Percentiles rank a stretch among this genome's conserved stretches.
These are phyloP conservation scores for Dactylellina leptospora DNA, from an alignment of 2,329 filamentous ascomycete species.

Conservation along the genomic window DNA sequence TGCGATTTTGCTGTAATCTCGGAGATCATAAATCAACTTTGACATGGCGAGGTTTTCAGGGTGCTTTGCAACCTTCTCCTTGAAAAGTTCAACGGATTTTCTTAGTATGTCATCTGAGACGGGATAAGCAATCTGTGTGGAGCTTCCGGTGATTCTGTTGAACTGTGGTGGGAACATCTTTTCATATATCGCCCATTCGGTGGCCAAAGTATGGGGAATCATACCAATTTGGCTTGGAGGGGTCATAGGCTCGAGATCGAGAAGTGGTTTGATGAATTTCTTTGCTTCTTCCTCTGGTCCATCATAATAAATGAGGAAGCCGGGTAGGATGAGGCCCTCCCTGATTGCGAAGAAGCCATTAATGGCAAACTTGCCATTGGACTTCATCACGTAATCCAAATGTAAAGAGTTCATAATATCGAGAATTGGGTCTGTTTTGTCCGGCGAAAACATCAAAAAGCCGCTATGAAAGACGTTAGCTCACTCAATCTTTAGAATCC, in stretches of 20 bases:
- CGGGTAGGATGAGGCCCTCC: slow-evolving; percentile 24
- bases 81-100: slow-evolving; percentile 15
- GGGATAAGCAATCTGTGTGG: slow-evolving; percentile 36
- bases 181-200: slow-evolving; percentile 30
- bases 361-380: slow-evolving; percentile 36
- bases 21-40: slow-evolving; percentile 38
- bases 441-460: slow-evolving; percentile 25
- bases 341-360: slow-evolving; percentile 22
- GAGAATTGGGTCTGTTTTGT: slow-evolving; percentile 26
- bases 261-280: slow-evolving; percentile 22
- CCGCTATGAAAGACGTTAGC: slow-evolving; percentile 11
- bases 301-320: slow-evolving; percentile 39
- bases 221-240: slow-evolving; percentile 18
- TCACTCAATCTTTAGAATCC: slow-evolving; percentile 4
- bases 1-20: slow-evolving; percentile 41
- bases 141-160: slow-evolving; percentile 34
- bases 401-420: slow-evolving; percentile 27
- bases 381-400: slow-evolving; percentile 36
- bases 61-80: slow-evolving; percentile 4
- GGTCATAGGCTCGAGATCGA: slow-evolving; percentile 22
- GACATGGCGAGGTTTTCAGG: slow-evolving; percentile 33
- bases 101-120: slow-evolving; percentile 9
- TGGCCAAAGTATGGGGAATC: slow-evolving; percentile 19
- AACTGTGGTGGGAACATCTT: slow-evolving; percentile 36
- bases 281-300: slow-evolving; percentile 45